Base-by-base conservation (phyloP, 805 yeast genomes). In the Lipomyces chichibuensis region DNA sequence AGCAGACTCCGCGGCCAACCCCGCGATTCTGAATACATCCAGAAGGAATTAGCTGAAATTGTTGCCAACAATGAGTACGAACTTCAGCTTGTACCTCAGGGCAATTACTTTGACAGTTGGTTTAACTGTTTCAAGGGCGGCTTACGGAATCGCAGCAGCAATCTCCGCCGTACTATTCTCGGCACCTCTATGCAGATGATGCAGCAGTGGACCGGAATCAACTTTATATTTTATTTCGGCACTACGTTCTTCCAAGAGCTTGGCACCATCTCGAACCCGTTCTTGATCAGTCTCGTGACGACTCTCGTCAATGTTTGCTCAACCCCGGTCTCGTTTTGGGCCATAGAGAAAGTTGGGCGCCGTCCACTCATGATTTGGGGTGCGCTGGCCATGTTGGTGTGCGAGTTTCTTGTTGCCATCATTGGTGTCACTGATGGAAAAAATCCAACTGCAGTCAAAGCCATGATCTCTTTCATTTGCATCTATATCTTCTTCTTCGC, bases 131-230 rank as follows among this genome's bases (percentile, higher is more conserved):
- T 67, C 62, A 20, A n/a, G 13, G 71, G 71, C 13, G 46, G 57
- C 23, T 17, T 59, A 17, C 11, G 49, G 20, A 46, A 59, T n/a
- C 46, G 51, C 37, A 55, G 43, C 35, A 32, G 61, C 52, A 69
- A 67, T 32, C 64, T 75, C 62, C 69, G 75, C 46, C 69, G 74
- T 20, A 82, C 88, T 77, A 66, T 85, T 35, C 87, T 93, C 23
- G 96, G 96, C 64, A 83, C 87, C 64, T 77, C 82, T 2, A 71
- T 89, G 35, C 96, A 91, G 78, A 88, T 90, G 29, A 81, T 91
- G 75, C 97, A 93, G 79, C 98, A 92, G 80, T 87, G 91, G 75
- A 86, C 96, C 8, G 97, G 97, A 63, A 88, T 92, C 69, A 92
- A 92, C 80, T 91, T 92, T 74, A 89, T 92, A 67, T 91, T 92